Base-by-base conservation (phyloP, 1,284 basidiomycete species). In the Athelia sp. region DNA sequence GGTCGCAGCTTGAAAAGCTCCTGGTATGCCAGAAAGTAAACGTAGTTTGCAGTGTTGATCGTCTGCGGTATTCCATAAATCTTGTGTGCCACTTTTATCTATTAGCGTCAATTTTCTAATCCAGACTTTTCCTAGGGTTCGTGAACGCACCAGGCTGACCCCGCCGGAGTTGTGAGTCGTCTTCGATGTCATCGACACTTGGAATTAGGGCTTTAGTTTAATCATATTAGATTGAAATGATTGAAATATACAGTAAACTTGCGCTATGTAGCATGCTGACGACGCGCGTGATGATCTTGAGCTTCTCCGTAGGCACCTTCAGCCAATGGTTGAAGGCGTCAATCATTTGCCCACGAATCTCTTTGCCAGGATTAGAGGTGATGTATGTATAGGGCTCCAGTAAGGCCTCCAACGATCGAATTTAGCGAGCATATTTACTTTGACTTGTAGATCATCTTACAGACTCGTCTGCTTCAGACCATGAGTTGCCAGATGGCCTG, bases 151-250 rank as follows among this genome's bases (percentile, higher is more conserved):
- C 87, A 38, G 91, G 97, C 21, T 84, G 76, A 0, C 96, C 95
- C 50, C 95, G 70, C 9, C 97, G 77, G 22, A 99, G 75, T 58
- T 95, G 90, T 0, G 93, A 93, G 56, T 91, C 90, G 62, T 99
- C 97, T 67, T 99, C 93, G 34, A 99, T 96, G 64, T 99, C 97
- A 65, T 99, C 97, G 60, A 99, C 85, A 56, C 92, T 94, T 43
- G 11, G 14, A 47, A 8, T 40, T 49, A 42, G 42, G 43, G 42
- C 29, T 42, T 9, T 47, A 43, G 35, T 52, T n/a, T 56, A 49
- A 53, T 4, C 44, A 48, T 44, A 15, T 23, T n/a, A n/a, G 51
- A 54, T 45, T 17, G 15, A 18, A 13, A 17, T 17, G 15, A 32
- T 8, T 32, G 15, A 18, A 3, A 70, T 84, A 62, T 60, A 93